phyloP scores from a whole-genome alignment of 1,139 yeast species.

The Lipomyces yarrowii region DNA sequence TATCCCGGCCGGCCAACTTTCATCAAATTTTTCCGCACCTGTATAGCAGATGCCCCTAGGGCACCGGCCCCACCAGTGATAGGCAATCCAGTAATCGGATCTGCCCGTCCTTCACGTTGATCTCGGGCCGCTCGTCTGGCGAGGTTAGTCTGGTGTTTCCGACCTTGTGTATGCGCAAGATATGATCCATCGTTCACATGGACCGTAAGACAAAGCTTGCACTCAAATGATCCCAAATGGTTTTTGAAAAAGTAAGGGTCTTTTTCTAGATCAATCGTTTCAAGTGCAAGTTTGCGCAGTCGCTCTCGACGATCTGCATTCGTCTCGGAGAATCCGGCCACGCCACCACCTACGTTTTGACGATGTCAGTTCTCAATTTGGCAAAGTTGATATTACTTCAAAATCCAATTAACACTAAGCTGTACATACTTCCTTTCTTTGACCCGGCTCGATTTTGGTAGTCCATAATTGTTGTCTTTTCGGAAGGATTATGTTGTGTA shows the following conservation, averaged over 20 bases:
- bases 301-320: constrained; percentile 68
- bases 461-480: constrained; percentile 49
- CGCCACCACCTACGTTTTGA: constrained; percentile 57
- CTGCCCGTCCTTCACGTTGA: constrained; percentile 34
- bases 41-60: constrained; percentile 34
- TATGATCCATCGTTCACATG: constrained; percentile 78
- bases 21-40: constrained; percentile 53
- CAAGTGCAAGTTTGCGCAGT: constrained; percentile 62
- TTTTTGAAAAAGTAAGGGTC: constrained; percentile 78
- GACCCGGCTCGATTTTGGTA: constrained; percentile 62
- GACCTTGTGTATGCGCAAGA: constrained; percentile 76
- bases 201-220: constrained; percentile 72
- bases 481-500: background rate
- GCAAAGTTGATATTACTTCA: constrained; percentile 46
- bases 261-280: constrained; percentile 64
- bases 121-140: constrained; percentile 55
- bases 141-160: constrained; percentile 69
- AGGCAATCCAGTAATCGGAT: constrained; percentile 31
- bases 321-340: constrained; percentile 68
- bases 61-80: constrained; percentile 42
- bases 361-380: background rate
- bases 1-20: constrained; percentile 76
- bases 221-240: constrained; percentile 74
- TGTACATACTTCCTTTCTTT: constrained; percentile 50
- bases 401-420: background rate